Evolutionary conservation across 495 filamentous ascomycete genomes (phyloP).

Genomic region (Aspergillus cristatus): DNA sequence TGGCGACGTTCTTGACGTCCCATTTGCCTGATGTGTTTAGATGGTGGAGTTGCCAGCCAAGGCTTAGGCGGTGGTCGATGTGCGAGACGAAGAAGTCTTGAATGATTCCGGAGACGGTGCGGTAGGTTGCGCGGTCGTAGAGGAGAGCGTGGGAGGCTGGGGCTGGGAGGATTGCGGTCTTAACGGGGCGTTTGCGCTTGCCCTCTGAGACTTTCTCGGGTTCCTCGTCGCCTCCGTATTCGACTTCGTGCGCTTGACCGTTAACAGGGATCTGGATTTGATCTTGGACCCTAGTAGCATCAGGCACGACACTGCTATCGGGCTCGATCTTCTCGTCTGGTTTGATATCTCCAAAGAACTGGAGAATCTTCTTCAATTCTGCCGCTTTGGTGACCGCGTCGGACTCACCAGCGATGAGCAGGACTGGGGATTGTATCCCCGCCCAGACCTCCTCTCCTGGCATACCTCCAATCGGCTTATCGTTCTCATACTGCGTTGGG

Average conservation of each 20-base stretch:
- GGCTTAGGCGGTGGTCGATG: constrained; percentile 65
- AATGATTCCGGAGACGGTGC: constrained; percentile 70
- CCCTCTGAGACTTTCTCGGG: constrained; percentile 14
- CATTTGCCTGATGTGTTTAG: constrained; percentile 86
- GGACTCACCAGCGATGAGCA: constrained; percentile 67
- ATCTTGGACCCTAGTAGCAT: constrained; percentile 33
- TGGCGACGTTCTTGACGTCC: constrained; percentile 94
- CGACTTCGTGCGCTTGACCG: constrained; percentile 16
- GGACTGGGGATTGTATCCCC: constrained; percentile 60
- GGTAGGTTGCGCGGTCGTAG: constrained; percentile 67
- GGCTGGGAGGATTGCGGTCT: constrained; percentile 60
- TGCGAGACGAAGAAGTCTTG: constrained; percentile 69
- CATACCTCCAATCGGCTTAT: constrained; percentile 49
- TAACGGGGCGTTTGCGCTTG: constrained; percentile 43
- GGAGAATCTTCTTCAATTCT: constrained; percentile 62
- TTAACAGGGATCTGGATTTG: constrained; percentile 8
- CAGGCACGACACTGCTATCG: constrained; percentile 35
- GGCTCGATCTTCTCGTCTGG: constrained; percentile 21
- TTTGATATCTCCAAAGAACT: constrained; percentile 39
- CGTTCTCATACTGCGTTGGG: constrained; percentile 41
- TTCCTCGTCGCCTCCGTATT: constrained; percentile 14
- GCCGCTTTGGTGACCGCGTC: constrained; percentile 63
- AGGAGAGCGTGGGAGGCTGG: constrained; percentile 79
- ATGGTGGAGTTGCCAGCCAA: constrained; percentile 85
- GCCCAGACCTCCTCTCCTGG: constrained; percentile 66